Evolutionary conservation across 2,329 filamentous ascomycete genomes (phyloP), one percentile per base, ranked within the genome.

Genomic region (Penicillium capsulatum): DNA sequence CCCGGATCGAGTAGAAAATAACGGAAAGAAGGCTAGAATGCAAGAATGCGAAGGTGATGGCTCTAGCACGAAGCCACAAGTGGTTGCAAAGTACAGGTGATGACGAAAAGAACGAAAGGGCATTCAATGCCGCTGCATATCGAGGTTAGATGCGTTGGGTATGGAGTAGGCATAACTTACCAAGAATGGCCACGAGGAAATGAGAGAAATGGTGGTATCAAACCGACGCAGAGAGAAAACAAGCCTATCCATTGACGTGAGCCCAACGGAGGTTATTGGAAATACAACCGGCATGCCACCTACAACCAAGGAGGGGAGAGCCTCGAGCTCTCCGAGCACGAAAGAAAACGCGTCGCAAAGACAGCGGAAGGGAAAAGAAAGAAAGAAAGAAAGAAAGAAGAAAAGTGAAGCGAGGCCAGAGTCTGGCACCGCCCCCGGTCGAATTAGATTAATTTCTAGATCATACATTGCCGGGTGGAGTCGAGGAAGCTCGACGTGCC

Each of bases 91-190:
- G n/a, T n/a, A n/a, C n/a, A n/a, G n/a, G n/a, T 22, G 19, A 22
- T 9, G 9, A 9, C 28, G 37, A 29, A 45, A 53, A 22, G 46
- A 54, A 53, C 41, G 45, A 33, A 54, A 50, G 20, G 54, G 53
- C 58, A 61, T 42, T 59, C 59, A 61, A 62, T 61, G 54, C 57
- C 60, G 52, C 52, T 57, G 41, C n/a, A n/a, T 42, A 42, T 30
- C 15, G 11, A 11, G 4, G 13, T 28, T 11, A 28, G 26, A 14
- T 11, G n/a, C n/a, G 6, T 28, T 6, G 6, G 6, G 6, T 6
- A 28, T 28, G 5, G 26, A 28, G 6, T 5, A 28, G 26, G 9
- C 26, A n/a, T 7, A 6, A 11, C 26, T n/a, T 11, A 28, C 26
- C 13, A 4, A 11, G 13, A 28, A 28, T 36, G 27, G 14, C 26